Evolutionary conservation across 805 yeast genomes (phyloP).

Genomic region (Huiozyma naganishii): DNA sequence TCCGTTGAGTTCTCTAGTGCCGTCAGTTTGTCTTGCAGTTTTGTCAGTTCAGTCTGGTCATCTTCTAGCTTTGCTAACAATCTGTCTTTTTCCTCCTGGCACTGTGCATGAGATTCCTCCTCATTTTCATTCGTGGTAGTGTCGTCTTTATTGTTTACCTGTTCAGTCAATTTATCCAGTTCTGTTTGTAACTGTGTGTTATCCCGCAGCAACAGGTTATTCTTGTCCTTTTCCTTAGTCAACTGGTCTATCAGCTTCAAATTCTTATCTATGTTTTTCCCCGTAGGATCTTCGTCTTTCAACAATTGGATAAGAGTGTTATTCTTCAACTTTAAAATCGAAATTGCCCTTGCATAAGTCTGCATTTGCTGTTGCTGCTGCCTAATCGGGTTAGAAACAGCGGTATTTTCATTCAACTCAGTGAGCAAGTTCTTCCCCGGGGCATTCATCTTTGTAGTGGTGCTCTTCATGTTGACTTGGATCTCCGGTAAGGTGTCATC

Average conservation of each 20-base stretch:
- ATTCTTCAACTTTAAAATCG: slow-evolving; percentile 20
- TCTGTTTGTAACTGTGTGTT: slow-evolving; percentile 2
- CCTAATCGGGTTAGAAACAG: slow-evolving; percentile 22
- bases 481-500: slow-evolving; percentile 24
- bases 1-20: not conserved
- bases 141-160: slow-evolving; percentile 1
- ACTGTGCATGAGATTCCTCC: not conserved
- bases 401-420: slow-evolving; percentile 15
- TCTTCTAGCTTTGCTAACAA: slow-evolving; percentile 3
- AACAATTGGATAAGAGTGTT: slow-evolving; percentile 22
- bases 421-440: slow-evolving; percentile 3
- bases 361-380: slow-evolving; percentile 23
- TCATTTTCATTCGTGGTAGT: not conserved
- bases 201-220: not conserved
- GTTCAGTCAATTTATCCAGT: not conserved
- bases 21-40: not conserved
- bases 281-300: slow-evolving; percentile 8
- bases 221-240: slow-evolving; percentile 3
- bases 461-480: slow-evolving; percentile 9
- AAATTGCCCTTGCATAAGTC: slow-evolving; percentile 18
- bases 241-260: slow-evolving; percentile 3
- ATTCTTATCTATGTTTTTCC: slow-evolving; percentile 1
- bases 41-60: slow-evolving; percentile 3
- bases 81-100: slow-evolving; percentile 1
- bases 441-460: not conserved